Percentiles rank a stretch among this genome's conserved stretches.
Conservation (phyloP, 495 filamentous ascomycete species). For the Bathelium albidoporum region DNA sequence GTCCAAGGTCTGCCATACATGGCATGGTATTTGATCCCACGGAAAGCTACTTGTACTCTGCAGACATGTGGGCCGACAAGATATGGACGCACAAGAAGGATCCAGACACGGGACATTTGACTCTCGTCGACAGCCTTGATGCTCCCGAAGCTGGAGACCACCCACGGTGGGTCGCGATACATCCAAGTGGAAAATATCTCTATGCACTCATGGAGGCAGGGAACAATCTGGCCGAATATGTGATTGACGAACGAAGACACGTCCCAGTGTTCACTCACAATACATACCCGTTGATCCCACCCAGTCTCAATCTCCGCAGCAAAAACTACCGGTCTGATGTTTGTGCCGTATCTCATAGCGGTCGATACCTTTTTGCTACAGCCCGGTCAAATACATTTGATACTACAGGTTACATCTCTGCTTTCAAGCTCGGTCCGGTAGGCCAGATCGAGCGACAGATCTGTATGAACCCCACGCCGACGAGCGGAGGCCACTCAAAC, state of each 20-base stretch:
- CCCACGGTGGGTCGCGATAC: constrained; percentile 76
- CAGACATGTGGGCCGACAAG: constrained; percentile 74
- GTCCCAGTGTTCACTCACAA: constrained; percentile 74
- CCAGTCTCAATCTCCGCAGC: constrained; percentile 39
- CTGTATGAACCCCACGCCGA: constrained; percentile 71
- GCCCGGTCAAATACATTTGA: constrained; percentile 63
- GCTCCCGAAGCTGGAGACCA: constrained; percentile 64
- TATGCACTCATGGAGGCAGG: constrained; percentile 81
- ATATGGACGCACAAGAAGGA: constrained; percentile 77
- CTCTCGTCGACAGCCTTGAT: constrained; percentile 55
- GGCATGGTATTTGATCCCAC: constrained; percentile 82
- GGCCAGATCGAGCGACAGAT: constrained; percentile 68
- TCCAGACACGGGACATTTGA: constrained; percentile 48
- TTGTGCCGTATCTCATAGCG: constrained; percentile 53
- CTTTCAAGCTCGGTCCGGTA: constrained; percentile 54
- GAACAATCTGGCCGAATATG: constrained; percentile 68
- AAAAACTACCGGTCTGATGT: constrained; percentile 69
- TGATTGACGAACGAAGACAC: constrained; percentile 64
- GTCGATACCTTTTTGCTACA: constrained; percentile 69
- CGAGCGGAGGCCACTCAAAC: constrained; percentile 76
- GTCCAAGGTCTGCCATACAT: constrained; percentile 65
- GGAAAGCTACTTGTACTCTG: constrained; percentile 77
- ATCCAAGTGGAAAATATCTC: constrained; percentile 62
- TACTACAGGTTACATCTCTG: constrained; percentile 64
- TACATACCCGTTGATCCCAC: constrained; percentile 65